Conservation (phyloP, 257 asterid species). For the Solanum chiquidenum region DNA sequence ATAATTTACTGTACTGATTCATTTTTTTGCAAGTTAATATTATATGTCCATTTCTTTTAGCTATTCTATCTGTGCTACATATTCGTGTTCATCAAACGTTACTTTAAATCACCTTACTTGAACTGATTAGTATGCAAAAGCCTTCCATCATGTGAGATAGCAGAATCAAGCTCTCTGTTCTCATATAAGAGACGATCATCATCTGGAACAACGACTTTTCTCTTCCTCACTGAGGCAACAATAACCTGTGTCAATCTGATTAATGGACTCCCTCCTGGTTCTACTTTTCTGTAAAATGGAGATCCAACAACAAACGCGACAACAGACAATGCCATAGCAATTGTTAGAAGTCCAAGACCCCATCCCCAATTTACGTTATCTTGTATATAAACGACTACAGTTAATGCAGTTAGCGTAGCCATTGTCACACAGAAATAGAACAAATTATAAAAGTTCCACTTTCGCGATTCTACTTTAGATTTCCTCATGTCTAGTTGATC, state of each 20-base stretch:
- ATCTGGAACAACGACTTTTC: slow-evolving; percentile 18
- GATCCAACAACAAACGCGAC: slow-evolving; percentile 41
- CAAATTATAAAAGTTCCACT: slow-evolving; percentile 83
- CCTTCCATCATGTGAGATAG: slow-evolving; percentile 47
- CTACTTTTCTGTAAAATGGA: slow-evolving; percentile 43
- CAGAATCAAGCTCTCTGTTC: slow-evolving; percentile 53
- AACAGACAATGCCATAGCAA: slow-evolving; percentile 54
- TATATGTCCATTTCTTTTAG: not conserved
- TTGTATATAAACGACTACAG: slow-evolving; percentile 74
- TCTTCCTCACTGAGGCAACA: slow-evolving; percentile 55
- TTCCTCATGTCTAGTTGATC: slow-evolving; percentile 73
- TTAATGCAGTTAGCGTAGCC: slow-evolving; percentile 60
- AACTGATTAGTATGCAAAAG: slow-evolving; percentile 65
- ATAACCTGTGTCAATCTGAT: slow-evolving; percentile 53
- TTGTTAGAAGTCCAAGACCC: slow-evolving; percentile 89
- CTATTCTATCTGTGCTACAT: not conserved
- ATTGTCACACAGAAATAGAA: slow-evolving; percentile 64
- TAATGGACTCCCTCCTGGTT: slow-evolving; percentile 80
- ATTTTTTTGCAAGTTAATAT: not conserved
- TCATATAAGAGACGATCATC: slow-evolving; percentile 34
- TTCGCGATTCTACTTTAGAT: slow-evolving; percentile 27
- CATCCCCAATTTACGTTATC: slow-evolving; percentile 78
- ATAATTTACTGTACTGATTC: not conserved
- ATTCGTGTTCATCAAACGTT: not conserved
- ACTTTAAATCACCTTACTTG: slow-evolving; percentile 38